A percentile compares a stretch with the other conserved stretches of the same genome.
Conservation (phyloP, 2,329 filamentous ascomycete species). For the Achaetomium macrosporum region DNA sequence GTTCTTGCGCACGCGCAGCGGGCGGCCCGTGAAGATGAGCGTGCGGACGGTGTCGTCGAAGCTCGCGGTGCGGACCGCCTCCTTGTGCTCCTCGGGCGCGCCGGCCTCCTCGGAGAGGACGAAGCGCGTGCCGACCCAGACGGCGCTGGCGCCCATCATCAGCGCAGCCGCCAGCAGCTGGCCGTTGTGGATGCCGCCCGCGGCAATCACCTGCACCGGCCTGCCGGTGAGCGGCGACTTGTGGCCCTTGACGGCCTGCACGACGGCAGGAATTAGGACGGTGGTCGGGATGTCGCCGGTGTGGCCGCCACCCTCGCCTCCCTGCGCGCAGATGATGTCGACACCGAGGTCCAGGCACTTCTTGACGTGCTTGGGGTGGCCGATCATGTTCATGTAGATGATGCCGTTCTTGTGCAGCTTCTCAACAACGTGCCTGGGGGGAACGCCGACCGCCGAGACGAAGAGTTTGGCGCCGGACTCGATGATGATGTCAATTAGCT, state of each 20-base stretch:
- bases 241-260: slow-evolving; percentile 70
- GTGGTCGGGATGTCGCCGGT: slow-evolving; percentile 91
- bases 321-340: slow-evolving; percentile 97
- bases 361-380: slow-evolving; percentile 96
- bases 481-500: slow-evolving; percentile 88
- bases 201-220: slow-evolving; percentile 86
- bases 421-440: slow-evolving; percentile 82
- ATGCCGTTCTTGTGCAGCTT: slow-evolving; percentile 81
- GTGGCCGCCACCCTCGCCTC: slow-evolving; percentile 94
- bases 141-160: slow-evolving; percentile 85
- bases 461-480: slow-evolving; percentile 87
- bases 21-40: slow-evolving; percentile 96
- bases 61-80: slow-evolving; percentile 82
- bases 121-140: slow-evolving; percentile 97
- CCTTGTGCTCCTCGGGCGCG: slow-evolving; percentile 88
- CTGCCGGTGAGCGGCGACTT: slow-evolving; percentile 82
- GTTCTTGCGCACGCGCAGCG: slow-evolving; percentile 89
- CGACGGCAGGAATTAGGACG: slow-evolving; percentile 87
- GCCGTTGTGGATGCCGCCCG: slow-evolving; percentile 90
- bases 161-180: slow-evolving; percentile 83
- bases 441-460: slow-evolving; percentile 93
- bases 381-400: slow-evolving; percentile 99
- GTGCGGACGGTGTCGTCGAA: slow-evolving; percentile 97
- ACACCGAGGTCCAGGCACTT: slow-evolving; percentile 90
- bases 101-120: slow-evolving; percentile 91